Percentiles rank a stretch among this genome's conserved stretches.
phyloP scores from a whole-genome alignment of 2,329 filamentous ascomycete species.

The Trichoderma hamatum region DNA sequence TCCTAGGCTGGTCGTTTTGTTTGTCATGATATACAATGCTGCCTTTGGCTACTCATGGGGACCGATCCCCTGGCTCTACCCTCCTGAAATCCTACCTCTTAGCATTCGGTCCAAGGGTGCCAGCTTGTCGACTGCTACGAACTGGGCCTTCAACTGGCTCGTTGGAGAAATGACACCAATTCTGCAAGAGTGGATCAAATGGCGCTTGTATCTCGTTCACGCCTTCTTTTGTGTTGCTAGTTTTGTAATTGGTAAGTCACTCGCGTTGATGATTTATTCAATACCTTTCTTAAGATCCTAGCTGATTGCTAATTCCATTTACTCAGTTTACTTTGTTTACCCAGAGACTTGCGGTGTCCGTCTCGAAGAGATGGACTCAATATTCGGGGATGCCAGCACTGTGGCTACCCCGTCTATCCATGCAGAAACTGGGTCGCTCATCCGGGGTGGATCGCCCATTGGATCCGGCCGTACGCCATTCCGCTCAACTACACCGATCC shows the following conservation, averaged over 20 bases:
- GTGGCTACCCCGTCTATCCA: slow-evolving; percentile 77
- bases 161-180: slow-evolving; percentile 95
- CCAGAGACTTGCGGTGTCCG: slow-evolving; percentile 95
- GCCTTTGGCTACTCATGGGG: slow-evolving; percentile 96
- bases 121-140: slow-evolving; percentile 91
- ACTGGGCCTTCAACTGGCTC: slow-evolving; percentile 98
- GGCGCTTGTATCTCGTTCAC: slow-evolving; percentile 92
- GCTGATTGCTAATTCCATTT: slow-evolving; percentile 1
- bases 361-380: slow-evolving; percentile 91
- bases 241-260: slow-evolving; percentile 89
- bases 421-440: slow-evolving; percentile 77
- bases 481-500: slow-evolving; percentile 67
- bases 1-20: slow-evolving; percentile 82
- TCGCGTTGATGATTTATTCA: neutral
- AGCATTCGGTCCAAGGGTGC: slow-evolving; percentile 97
- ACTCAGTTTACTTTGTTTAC: slow-evolving; percentile 90
- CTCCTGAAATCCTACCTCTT: slow-evolving; percentile 94
- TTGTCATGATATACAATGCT: slow-evolving; percentile 98
- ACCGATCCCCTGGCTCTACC: slow-evolving; percentile 96
- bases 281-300: neutral
- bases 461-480: slow-evolving; percentile 65
- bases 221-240: slow-evolving; percentile 95
- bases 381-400: slow-evolving; percentile 93
- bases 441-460: slow-evolving; percentile 72
- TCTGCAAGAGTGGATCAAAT: slow-evolving; percentile 86